Conservation (phyloP, 2,329 filamentous ascomycete species). For the Cercospora nicotianae region DNA sequence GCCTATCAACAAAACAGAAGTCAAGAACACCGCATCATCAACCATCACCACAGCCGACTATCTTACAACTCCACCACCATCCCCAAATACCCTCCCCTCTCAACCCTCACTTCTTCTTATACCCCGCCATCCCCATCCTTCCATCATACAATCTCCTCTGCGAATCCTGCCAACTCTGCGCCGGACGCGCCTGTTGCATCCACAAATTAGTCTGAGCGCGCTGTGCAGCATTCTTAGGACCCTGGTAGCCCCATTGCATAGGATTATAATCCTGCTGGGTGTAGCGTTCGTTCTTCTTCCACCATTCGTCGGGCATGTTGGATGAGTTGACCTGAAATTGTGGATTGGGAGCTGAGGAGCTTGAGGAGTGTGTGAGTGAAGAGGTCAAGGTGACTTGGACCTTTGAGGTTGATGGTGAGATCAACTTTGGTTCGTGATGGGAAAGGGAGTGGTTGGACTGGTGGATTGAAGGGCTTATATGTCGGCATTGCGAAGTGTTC, state of each 20-base stretch:
- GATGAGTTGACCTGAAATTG: background rate
- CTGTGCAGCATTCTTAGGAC: background rate
- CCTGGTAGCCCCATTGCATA: constrained; percentile 6
- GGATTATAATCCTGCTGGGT: constrained; percentile 10
- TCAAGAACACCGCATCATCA: no score
- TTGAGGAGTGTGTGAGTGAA: background rate
- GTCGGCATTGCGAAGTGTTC: background rate
- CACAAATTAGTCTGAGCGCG: constrained; percentile 1
- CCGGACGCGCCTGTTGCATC: background rate
- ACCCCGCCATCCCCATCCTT: background rate
- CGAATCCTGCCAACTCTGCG: constrained; percentile 8
- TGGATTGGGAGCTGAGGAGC: no score
- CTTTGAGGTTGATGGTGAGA: background rate
- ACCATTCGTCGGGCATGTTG: constrained; percentile 6
- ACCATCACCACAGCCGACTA: no score
- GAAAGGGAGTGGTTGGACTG: background rate
- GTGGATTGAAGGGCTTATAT: background rate
- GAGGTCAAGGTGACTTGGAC: background rate
- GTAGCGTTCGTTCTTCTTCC: background rate
- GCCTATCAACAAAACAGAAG: background rate
- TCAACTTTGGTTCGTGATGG: background rate
- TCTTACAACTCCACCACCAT: no score
- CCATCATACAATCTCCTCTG: constrained; percentile 1
- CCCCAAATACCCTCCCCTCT: background rate
- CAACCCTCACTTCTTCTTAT: background rate